Base-by-base conservation (phyloP, 805 yeast genomes). In the Kuraishia molischiana region DNA sequence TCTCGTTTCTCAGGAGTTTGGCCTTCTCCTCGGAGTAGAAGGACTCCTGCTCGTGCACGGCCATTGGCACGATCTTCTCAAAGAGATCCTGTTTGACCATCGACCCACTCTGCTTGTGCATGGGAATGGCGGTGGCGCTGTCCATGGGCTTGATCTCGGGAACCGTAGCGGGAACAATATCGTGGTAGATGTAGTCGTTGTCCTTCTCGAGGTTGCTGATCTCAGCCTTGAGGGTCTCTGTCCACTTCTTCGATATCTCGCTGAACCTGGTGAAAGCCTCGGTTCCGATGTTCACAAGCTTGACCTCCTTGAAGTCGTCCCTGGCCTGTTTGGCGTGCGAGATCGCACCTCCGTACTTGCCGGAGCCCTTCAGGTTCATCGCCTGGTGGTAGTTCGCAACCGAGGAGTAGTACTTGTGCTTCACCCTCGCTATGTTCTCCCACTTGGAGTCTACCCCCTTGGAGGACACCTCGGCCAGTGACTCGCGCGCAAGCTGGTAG, bases 11-110 rank as follows among this genome's bases (percentile, higher is more conserved):
- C 34, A 86, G 58, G 28, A 85, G 59, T 44, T 72, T 77, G 0
- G 95, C 90, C 56, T 85, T 83, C 53, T 85, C 87, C 53, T 90
- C 98, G 0, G 95, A 82, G 54, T 92, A 92, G 44, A 79, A 66
- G 44, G 95, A 85, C 38, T 85, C 74, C 48, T 83, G 77, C 58
- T 90, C 95, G 52, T 87, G 95, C 15, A 90, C 86, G 24, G 78
- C 74, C 51, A 87, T 66, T 2, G 97, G 97, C 4, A 92, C 76
- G 17, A 90, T 83, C 44, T 79, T 80, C 35, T 72, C 80, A 56
- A 85, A 85, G 34, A 90, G 65, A 43, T 78, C 80, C 33, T 58
- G 56, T 49, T 77, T 67, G 39, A 66, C 56, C 35, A 68, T 46
- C 9, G 67, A 60, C 32, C 82, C 62, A 34, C 64, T 67, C 35